phyloP scores from a whole-genome alignment of 768 basidiomycete genomes.

The Hericium erinaceus region DNA sequence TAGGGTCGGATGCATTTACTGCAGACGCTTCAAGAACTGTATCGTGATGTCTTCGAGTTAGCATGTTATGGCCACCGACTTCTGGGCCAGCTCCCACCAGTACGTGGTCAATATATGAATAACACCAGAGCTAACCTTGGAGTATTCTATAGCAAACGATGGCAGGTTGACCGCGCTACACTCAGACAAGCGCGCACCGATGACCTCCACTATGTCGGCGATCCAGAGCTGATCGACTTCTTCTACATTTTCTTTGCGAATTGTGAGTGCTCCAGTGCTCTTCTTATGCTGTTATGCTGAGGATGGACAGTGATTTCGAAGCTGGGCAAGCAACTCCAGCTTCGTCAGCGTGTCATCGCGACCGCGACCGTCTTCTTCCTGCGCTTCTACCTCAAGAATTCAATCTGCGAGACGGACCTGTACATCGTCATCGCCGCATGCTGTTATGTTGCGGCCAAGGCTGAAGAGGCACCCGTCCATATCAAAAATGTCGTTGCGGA shows the following conservation, averaged over 20 bases:
- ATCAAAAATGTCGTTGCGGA: slow-evolving; percentile 89
- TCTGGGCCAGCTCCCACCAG: slow-evolving; percentile 90
- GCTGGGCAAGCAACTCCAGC: slow-evolving; percentile 70
- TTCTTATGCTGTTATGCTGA: not conserved
- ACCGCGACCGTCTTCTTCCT: slow-evolving; percentile 94
- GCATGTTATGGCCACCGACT: slow-evolving; percentile 71
- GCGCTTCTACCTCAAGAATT: slow-evolving; percentile 94
- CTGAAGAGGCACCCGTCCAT: slow-evolving; percentile 91
- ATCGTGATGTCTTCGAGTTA: not conserved
- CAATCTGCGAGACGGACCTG: slow-evolving; percentile 93
- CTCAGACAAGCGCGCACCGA: slow-evolving; percentile 64
- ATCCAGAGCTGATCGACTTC: slow-evolving; percentile 70
- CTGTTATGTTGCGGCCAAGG: slow-evolving; percentile 93
- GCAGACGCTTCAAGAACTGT: too few relatives aligned
- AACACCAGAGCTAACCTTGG: slow-evolving; percentile 12
- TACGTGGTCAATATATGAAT: slow-evolving; percentile 26
- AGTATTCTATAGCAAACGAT: slow-evolving; percentile 59
- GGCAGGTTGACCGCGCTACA: slow-evolving; percentile 79
- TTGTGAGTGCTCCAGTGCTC: slow-evolving; percentile 30
- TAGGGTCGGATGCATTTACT: too few relatives aligned
- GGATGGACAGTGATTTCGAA: slow-evolving; percentile 62
- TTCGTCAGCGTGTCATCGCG: slow-evolving; percentile 87
- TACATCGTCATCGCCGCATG: slow-evolving; percentile 90
- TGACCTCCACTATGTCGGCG: slow-evolving; percentile 72
- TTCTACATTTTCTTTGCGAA: slow-evolving; percentile 86